Evolutionary conservation across 2,329 filamentous ascomycete species (phyloP).

Genomic region (Tricladium varicosporioides): DNA sequence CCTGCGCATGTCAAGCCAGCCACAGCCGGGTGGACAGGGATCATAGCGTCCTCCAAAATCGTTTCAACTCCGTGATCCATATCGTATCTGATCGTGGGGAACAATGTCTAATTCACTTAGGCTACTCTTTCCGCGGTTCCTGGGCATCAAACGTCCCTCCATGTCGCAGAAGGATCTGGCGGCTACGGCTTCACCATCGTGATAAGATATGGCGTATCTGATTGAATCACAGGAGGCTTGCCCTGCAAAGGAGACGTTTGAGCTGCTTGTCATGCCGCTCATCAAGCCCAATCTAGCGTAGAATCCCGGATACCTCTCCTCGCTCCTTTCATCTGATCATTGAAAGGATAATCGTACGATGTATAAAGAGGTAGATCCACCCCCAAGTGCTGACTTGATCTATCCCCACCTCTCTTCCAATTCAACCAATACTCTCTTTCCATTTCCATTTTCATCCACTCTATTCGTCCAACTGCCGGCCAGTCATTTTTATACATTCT

Average conservation of each 20-base stretch:
- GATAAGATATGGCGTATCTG: neutral
- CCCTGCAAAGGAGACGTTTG: neutral
- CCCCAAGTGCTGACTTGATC: conserved; percentile 11
- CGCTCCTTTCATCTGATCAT: neutral
- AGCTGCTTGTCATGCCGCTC: neutral
- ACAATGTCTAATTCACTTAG: neutral
- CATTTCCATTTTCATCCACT: conserved; percentile 10
- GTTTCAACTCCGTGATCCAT: neutral
- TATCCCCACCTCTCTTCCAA: conserved; percentile 14
- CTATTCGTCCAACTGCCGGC: conserved; percentile 30
- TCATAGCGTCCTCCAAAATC: neutral
- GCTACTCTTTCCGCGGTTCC: conserved; percentile 12
- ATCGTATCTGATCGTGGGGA: neutral
- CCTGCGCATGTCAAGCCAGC: neutral
- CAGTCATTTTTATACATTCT: conserved; percentile 26
- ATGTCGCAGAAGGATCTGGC: conserved; percentile 8
- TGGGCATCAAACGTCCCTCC: conserved; percentile 7
- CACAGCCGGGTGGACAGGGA: neutral
- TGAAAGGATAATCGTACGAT: conserved; percentile 11
- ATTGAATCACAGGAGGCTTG: conserved; percentile 1
- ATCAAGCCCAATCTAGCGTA: neutral
- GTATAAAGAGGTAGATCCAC: conserved; percentile 23
- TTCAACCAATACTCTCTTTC: conserved; percentile 1
- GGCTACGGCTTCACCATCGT: conserved; percentile 1
- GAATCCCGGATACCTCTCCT: neutral